Base-by-base conservation (phyloP, 73 alveolate species). In the Paramecium sexaurelia region DNA sequence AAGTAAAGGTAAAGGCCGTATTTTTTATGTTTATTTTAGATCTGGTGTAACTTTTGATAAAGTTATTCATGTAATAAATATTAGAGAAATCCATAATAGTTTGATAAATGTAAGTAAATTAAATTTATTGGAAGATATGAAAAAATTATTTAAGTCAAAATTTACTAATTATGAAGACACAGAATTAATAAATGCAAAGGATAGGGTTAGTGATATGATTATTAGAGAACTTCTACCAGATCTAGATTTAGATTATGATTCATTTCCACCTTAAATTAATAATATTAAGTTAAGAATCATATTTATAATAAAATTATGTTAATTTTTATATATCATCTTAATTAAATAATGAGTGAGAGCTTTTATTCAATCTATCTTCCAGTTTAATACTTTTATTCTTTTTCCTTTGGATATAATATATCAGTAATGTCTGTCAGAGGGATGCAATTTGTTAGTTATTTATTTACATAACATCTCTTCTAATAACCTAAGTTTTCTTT, bases 201-300 rank as follows among this genome's bases (percentile, higher is more conserved):
- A 88, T 19, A 88, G 33, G 27, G 73, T 88, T 39, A 88, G 91
- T 24, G 94, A 88, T 69, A 88, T 88, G 94, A 88, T 88, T 75
- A 88, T 88, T 15, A 88, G 94, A 88, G 94, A 88, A 56, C 40
- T 88, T 7, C 20, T 67, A 7, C 94, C 94, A 17, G 94, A 88
- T 88, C 75, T 56, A 0, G 94, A 68, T 68, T 55, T 20, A 43
- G 35, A 88, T 68, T 45, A 29, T 37, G 93, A 86, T 22, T 51
- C 67, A 2, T 51, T 29, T 17, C 17, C 33, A 13, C 10, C 0
- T 1, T 51, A 51, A 51, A 51, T 17, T 29, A 51, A 51, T 51
- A 17, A 51, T 51, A 51, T 51, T 51, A 17, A 4, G 67, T 51
- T 51, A 51, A 51, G 33, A 51, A 51, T 17, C 32, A 51, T 51